Percentiles rank a stretch among this genome's conserved stretches.
Evolutionary conservation across 345 rosid species (phyloP).

Genomic region (Melastoma malabathricum): DNA sequence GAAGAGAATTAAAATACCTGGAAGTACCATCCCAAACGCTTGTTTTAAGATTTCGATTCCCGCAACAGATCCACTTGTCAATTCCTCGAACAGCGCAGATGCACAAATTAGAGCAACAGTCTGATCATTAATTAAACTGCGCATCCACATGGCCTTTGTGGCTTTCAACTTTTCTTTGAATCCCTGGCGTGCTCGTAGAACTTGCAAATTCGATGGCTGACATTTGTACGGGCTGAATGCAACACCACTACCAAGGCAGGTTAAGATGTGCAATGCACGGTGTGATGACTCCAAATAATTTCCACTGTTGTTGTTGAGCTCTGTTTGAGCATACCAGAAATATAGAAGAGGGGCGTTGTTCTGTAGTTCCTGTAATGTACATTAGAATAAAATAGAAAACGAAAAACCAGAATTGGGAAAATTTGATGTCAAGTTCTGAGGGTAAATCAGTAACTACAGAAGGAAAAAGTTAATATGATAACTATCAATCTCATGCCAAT

Average conservation of each 20-base stretch:
- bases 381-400: no score
- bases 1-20: slow-evolving; percentile 33
- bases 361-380: slow-evolving; percentile 41
- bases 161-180: slow-evolving; percentile 52
- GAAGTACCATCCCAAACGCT: slow-evolving; percentile 68
- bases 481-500: no score
- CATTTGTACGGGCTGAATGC: slow-evolving; percentile 44
- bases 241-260: slow-evolving; percentile 66
- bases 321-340: slow-evolving; percentile 86
- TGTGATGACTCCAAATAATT: slow-evolving; percentile 27
- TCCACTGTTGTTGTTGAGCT: slow-evolving; percentile 29
- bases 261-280: slow-evolving; percentile 63
- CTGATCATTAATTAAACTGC: slow-evolving; percentile 55
- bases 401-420: slow-evolving; percentile 7
- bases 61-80: slow-evolving; percentile 47
- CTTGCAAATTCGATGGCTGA: slow-evolving; percentile 62
- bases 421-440: slow-evolving; percentile 7
- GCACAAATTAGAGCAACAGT: slow-evolving; percentile 66
- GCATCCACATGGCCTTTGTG: slow-evolving; percentile 53
- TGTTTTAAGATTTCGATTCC: slow-evolving; percentile 54
- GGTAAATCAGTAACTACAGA: no score
- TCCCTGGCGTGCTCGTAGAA: slow-evolving; percentile 86
- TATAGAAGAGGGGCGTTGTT: slow-evolving; percentile 53
- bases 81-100: slow-evolving; percentile 78
- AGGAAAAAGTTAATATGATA: no score